These are phyloP conservation scores for Penicillium verrucosum DNA, from an alignment of 2,329 filamentous ascomycete species.

Conservation along the genomic window DNA sequence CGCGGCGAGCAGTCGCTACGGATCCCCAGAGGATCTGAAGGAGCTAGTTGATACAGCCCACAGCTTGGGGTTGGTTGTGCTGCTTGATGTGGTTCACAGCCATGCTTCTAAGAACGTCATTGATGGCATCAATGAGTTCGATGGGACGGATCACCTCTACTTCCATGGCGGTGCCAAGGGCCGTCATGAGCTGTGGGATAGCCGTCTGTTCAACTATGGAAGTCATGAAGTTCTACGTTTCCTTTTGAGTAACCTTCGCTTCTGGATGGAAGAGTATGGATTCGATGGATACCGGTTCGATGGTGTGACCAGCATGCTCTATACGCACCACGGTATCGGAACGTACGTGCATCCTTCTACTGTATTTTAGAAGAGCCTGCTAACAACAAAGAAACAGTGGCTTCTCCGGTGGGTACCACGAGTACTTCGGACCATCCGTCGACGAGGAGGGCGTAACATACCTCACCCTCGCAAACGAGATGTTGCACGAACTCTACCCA, in stretches of 20 bases:
- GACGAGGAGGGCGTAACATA: constrained; percentile 95
- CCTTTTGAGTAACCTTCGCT: constrained; percentile 87
- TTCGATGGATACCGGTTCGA: constrained; percentile 99
- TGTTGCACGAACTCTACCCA: constrained; percentile 88
- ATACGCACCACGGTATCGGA: constrained; percentile 92
- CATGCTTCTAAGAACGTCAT: constrained; percentile 97
- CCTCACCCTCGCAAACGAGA: constrained; percentile 92
- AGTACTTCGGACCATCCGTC: constrained; percentile 87
- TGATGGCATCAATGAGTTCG: constrained; percentile 93
- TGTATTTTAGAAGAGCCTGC: not conserved
- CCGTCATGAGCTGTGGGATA: constrained; percentile 91
- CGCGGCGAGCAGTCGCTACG: constrained; percentile 92
- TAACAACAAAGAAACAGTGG: constrained; percentile 54
- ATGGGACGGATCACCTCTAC: constrained; percentile 91
- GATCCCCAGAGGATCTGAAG: constrained; percentile 88
- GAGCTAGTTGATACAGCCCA: constrained; percentile 96
- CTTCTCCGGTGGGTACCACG: constrained; percentile 96
- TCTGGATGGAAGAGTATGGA: constrained; percentile 98
- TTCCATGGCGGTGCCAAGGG: constrained; percentile 87
- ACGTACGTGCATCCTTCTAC: constrained; percentile 59
- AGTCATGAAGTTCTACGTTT: constrained; percentile 94
- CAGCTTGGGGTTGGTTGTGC: constrained; percentile 80
- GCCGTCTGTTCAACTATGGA: constrained; percentile 94
- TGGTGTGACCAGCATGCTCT: constrained; percentile 98
- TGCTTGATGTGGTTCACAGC: constrained; percentile 95